Percentiles rank a stretch among this genome's conserved stretches.
phyloP scores from a whole-genome alignment of 2,329 filamentous ascomycete species.

The Aspergillus fumigatus region DNA sequence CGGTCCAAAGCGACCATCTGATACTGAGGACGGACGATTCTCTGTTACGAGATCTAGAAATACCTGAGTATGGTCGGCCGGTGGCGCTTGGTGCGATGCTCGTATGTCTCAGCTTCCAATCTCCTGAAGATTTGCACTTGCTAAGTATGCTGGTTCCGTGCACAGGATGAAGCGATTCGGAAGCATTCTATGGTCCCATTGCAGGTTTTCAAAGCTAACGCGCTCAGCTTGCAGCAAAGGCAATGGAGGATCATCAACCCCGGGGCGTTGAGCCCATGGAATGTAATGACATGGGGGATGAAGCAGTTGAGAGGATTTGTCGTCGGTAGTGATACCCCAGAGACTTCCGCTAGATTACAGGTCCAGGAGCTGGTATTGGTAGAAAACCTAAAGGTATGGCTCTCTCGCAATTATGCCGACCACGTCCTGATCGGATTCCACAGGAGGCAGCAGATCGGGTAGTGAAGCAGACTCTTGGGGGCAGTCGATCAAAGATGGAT shows the following conservation, averaged over 20 bases:
- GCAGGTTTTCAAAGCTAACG: constrained; percentile 60
- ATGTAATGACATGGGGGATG: constrained; percentile 70
- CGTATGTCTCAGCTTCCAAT: constrained; percentile 29
- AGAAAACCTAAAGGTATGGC: constrained; percentile 54
- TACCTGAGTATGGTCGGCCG: constrained; percentile 73
- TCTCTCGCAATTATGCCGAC: neutral
- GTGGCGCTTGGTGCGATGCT: constrained; percentile 75
- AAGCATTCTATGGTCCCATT: constrained; percentile 67
- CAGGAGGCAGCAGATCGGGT: constrained; percentile 54
- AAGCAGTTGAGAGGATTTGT: constrained; percentile 60
- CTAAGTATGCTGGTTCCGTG: neutral
- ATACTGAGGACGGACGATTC: constrained; percentile 54
- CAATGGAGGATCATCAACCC: constrained; percentile 55
- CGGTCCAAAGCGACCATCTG: constrained; percentile 42
- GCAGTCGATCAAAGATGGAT: constrained; percentile 54
- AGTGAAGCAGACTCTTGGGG: constrained; percentile 39
- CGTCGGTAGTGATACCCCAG: constrained; percentile 36
- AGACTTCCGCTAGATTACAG: constrained; percentile 31
- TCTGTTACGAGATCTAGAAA: constrained; percentile 68
- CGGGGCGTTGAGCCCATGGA: constrained; percentile 56
- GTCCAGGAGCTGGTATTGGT: constrained; percentile 44
- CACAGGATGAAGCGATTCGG: constrained; percentile 62
- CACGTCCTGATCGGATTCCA: constrained; percentile 16
- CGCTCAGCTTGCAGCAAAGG: constrained; percentile 67
- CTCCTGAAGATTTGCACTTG: neutral